Base-by-base conservation (phyloP, 805 yeast species). In the Schwanniomyces yamadae region DNA sequence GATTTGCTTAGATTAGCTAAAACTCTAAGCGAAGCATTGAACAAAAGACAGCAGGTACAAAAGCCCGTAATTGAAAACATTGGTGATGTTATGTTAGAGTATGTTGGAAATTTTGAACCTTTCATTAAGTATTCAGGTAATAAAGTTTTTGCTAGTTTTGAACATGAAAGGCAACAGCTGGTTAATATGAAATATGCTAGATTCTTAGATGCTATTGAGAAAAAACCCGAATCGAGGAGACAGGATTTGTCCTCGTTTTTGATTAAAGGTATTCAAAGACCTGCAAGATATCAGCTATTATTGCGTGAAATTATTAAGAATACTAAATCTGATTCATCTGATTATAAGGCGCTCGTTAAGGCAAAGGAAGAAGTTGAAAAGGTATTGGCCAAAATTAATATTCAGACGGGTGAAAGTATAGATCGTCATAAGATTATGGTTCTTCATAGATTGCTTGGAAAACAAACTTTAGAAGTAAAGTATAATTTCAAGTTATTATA, bases 231-330 rank as follows among this genome's bases (percentile, higher is more conserved):
- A 66, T 78, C 88, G 23, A 76, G 95, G 52, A 86, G 89, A 62
- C 78, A 91, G 41, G 97, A 95, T 61, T 80, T 93, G 36, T 85
- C 91, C 17, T 93, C 98, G 0, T 93, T 89, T 53, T 71, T 93
- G 45, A 87, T 96, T 5, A 95, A 91, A 54, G 97, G 98, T 34
- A 90, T 95, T 2, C 89, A 96, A 11, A 77, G 99, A 57, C 89
- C 96, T 21, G 98, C 97, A 7, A 73, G 98, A 47, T 93, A 93
- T 62, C 96, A 95, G 45, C 66, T 93, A 33, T 70, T 93, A 39
- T 70, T 91, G 15, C 82, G 78, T 39, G 93, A 91, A 31, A 85
- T 93, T 23, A 69, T 87, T 45, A 91, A 93, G 57, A 77, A 80
- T 44, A 89, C 98, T 0, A 77, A 73, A 35, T 82, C 82, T n/a